A percentile compares a stretch with the other conserved stretches of the same genome.
These are phyloP conservation scores for Umbelopsis sp. DNA, from an alignment of 192 early-diverging fungal species.

Conservation along the genomic window DNA sequence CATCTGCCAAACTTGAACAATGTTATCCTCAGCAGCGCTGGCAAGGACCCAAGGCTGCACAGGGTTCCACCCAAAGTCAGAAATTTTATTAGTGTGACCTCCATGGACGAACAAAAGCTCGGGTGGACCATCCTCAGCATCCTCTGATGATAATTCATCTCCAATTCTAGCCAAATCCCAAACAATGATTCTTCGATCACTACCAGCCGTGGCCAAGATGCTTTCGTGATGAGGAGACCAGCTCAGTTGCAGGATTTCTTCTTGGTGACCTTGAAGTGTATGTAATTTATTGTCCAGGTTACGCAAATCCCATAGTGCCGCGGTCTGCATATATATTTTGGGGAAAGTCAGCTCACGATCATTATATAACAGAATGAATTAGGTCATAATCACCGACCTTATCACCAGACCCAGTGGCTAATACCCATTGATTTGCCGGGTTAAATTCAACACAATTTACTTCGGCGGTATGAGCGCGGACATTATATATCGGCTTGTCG, in stretches of 20 bases:
- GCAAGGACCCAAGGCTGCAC: slow-evolving; percentile 94
- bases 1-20: slow-evolving; percentile 99
- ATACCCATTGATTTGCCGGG: slow-evolving; percentile 83
- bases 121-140: slow-evolving; percentile 97
- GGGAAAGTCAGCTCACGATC: background rate
- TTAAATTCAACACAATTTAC: slow-evolving; percentile 97
- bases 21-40: slow-evolving; percentile 95
- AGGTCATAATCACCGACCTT: slow-evolving; percentile 44
- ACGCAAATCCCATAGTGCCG: slow-evolving; percentile 95
- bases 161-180: slow-evolving; percentile 97
- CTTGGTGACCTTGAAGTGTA: slow-evolving; percentile 85
- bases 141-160: slow-evolving; percentile 91
- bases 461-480: slow-evolving; percentile 87
- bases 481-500: slow-evolving; percentile 67
- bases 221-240: slow-evolving; percentile 96
- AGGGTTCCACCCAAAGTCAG: slow-evolving; percentile 95
- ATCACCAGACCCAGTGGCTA: slow-evolving; percentile 95
- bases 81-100: slow-evolving; percentile 95
- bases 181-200: slow-evolving; percentile 87
- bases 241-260: slow-evolving; percentile 88
- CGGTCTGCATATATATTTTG: slow-evolving; percentile 53
- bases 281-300: slow-evolving; percentile 86
- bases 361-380: background rate
- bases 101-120: slow-evolving; percentile 99
- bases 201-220: slow-evolving; percentile 87